Conservation (phyloP, 2,329 filamentous ascomycete genomes). For the Beauveria pseudobassiana region DNA sequence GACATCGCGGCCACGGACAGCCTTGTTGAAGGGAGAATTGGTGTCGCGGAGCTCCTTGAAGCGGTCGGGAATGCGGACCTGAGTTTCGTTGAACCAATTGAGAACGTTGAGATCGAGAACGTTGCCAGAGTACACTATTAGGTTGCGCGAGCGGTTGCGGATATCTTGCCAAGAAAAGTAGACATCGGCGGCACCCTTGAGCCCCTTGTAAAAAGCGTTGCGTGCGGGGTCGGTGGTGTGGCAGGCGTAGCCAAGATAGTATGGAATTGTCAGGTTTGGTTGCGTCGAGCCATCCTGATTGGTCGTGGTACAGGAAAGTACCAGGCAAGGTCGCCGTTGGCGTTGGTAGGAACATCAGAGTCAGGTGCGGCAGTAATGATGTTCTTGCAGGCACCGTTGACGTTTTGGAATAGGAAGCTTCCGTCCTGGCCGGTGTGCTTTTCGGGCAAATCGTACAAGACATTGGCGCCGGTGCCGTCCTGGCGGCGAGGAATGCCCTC, state of each 20-base stretch:
- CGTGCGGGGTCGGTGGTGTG: conserved; percentile 69
- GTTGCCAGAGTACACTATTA: conserved; percentile 89
- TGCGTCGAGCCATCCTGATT: conserved; percentile 85
- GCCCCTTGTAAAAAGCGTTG: conserved; percentile 63
- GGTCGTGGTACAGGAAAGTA: conserved; percentile 88
- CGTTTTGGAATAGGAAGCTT: conserved; percentile 96
- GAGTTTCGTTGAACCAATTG: conserved; percentile 77
- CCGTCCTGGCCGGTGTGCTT: conserved; percentile 85
- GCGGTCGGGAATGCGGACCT: conserved; percentile 66
- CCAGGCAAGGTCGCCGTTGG: conserved; percentile 72
- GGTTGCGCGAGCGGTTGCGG: conserved; percentile 78
- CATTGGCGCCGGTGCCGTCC: conserved; percentile 56
- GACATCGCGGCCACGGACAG: conserved; percentile 75
- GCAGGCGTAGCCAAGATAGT: conserved; percentile 81
- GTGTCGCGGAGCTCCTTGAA: conserved; percentile 76
- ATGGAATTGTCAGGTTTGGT: conserved; percentile 65
- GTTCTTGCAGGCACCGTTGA: conserved; percentile 93
- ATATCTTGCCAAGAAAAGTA: conserved; percentile 96
- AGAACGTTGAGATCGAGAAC: conserved; percentile 87
- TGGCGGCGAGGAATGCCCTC: conserved; percentile 58
- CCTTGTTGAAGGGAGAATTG: conserved; percentile 47
- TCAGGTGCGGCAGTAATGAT: conserved; percentile 65
- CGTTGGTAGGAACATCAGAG: conserved; percentile 75
- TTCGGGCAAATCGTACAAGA: conserved; percentile 77
- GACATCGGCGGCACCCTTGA: conserved; percentile 71